Conservation (phyloP, 2,329 filamentous ascomycete genomes). For the Fusarium clavum region DNA sequence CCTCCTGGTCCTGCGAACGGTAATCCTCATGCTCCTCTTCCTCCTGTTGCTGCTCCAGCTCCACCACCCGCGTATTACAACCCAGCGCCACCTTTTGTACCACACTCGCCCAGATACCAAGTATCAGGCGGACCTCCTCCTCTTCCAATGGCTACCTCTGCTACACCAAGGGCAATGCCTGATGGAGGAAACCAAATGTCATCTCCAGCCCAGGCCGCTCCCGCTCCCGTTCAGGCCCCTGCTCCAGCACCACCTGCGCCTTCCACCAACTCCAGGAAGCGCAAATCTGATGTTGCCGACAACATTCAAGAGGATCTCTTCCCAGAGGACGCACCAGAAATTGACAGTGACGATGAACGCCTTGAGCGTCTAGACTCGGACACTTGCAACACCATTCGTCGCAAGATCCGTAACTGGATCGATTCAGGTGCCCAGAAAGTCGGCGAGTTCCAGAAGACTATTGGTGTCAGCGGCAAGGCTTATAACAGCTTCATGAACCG, state of each 20-base stretch:
- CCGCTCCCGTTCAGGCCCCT: not conserved
- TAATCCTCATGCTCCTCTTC: not conserved
- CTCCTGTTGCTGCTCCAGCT: not conserved
- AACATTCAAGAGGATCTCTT: conserved; percentile 36
- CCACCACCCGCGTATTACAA: conserved; percentile 16
- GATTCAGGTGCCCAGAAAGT: conserved; percentile 50
- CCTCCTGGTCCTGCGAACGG: not conserved
- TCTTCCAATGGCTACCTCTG: not conserved
- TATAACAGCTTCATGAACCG: conserved; percentile 63
- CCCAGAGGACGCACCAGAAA: conserved; percentile 32
- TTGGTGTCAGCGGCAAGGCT: conserved; percentile 52
- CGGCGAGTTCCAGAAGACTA: conserved; percentile 58
- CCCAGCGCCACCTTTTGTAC: conserved; percentile 25
- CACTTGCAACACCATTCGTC: conserved; percentile 43
- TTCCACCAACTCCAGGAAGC: conserved; percentile 32
- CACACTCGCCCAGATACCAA: conserved; percentile 1
- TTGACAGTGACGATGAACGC: conserved; percentile 37
- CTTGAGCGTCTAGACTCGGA: conserved; percentile 21
- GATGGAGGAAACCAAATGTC: not conserved
- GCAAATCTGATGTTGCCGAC: conserved; percentile 39
- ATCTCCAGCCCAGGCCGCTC: not conserved
- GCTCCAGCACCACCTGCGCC: not conserved
- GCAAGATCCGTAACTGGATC: conserved; percentile 43
- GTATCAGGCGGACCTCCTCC: not conserved
- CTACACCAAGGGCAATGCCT: not conserved